Evolutionary conservation across 2,329 filamentous ascomycete genomes (phyloP).

Genomic region (Beauveria varroae): DNA sequence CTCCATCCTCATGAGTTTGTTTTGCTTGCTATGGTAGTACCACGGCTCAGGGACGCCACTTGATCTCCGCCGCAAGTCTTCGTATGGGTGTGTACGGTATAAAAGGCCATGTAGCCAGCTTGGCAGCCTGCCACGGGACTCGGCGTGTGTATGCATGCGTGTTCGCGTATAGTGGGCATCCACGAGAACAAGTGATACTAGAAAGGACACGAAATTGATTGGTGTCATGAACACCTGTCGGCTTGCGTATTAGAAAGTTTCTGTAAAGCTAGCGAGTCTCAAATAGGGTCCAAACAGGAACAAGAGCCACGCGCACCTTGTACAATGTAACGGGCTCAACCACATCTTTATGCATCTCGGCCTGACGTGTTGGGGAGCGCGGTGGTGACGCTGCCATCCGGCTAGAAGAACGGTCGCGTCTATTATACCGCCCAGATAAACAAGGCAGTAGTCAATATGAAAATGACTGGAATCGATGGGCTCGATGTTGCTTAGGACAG

Average conservation of each 20-base stretch:
- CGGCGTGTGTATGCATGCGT: conserved; percentile 34
- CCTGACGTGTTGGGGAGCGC: not conserved
- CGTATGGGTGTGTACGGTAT: conserved; percentile 33
- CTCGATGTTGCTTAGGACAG: too few species aligned
- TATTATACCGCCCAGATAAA: too few species aligned
- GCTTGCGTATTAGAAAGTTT: not conserved
- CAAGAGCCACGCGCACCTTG: not conserved
- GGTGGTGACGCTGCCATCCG: not conserved
- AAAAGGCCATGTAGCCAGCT: conserved; percentile 34
- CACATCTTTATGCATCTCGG: not conserved
- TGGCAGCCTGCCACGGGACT: conserved; percentile 24
- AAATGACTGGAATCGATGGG: too few species aligned
- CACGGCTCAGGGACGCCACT: conserved; percentile 20
- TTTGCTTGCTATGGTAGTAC: conserved; percentile 50
- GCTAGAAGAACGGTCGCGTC: too few species aligned
- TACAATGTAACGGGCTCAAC: not conserved
- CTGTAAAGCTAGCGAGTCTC: not conserved
- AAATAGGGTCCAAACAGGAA: not conserved
- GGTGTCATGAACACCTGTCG: conserved; percentile 50
- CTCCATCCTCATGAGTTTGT: conserved; percentile 55
- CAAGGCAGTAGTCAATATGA: too few species aligned
- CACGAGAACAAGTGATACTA: conserved; percentile 56
- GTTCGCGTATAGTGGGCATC: conserved; percentile 48
- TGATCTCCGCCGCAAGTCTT: conserved; percentile 21
- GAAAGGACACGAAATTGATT: conserved; percentile 54